Conservation (phyloP, 345 rosid species). For the Sisymbrium altissimum region DNA sequence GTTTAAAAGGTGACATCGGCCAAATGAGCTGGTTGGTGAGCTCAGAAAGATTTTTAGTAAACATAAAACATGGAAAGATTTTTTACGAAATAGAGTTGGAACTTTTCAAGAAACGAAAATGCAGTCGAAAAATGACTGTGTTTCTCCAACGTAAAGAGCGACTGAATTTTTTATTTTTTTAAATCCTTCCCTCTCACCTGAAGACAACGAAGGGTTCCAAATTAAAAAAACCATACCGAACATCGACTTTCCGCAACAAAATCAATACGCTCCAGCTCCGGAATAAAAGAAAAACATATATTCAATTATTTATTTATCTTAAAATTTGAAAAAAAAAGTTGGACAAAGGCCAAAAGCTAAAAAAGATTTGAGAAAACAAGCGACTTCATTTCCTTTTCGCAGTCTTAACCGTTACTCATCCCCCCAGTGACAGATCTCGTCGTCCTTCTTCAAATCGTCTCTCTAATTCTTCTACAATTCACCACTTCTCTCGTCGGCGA, state of each 20-base stretch:
- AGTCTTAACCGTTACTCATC: constrained; percentile 26
- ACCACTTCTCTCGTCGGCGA: not conserved
- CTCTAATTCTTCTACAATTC: constrained; percentile 8
- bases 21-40: too few relatives aligned
- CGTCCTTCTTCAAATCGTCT: not conserved
- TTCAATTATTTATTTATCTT: not conserved
- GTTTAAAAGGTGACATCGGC: too few relatives aligned
- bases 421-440: constrained; percentile 27
- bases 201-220: too few relatives aligned
- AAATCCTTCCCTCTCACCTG: too few relatives aligned
- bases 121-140: too few relatives aligned
- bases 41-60: too few relatives aligned
- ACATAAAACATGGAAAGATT: too few relatives aligned
- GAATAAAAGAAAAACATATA: not conserved
- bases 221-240: not conserved
- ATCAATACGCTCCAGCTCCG: not conserved
- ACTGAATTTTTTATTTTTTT: too few relatives aligned
- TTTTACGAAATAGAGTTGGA: too few relatives aligned
- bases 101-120: too few relatives aligned
- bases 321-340: not conserved
- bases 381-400: not conserved
- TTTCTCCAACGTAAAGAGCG: not conserved
- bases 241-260: not conserved
- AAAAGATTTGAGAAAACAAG: not conserved
- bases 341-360: too few relatives aligned